phyloP scores from a whole-genome alignment of 1,139 yeast genomes.

The Yamadazyma trypodendri region DNA sequence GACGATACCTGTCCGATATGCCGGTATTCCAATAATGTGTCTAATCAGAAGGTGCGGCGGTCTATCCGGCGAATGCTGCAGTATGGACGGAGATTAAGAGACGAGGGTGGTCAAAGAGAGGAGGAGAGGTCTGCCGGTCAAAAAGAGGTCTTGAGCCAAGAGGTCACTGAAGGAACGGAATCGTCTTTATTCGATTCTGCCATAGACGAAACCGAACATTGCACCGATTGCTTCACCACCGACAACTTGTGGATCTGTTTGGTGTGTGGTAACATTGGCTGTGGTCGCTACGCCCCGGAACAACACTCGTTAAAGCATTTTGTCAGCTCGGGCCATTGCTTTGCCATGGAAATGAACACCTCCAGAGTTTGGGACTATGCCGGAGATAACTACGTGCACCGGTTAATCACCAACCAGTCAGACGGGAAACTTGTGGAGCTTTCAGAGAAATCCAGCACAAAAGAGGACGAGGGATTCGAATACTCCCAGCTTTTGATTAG shows the following conservation, averaged over 20 bases:
- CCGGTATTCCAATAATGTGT: constrained; percentile 60
- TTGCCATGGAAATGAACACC: constrained; percentile 83
- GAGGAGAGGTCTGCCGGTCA: no score
- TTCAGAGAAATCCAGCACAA: constrained; percentile 31
- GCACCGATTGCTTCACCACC: constrained; percentile 34
- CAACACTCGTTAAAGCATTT: constrained; percentile 88
- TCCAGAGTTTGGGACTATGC: constrained; percentile 97
- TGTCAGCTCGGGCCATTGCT: constrained; percentile 77
- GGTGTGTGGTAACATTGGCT: constrained; percentile 48
- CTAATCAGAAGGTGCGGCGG: constrained; percentile 37
- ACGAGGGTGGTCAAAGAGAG: no score
- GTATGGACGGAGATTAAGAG: constrained; percentile 14
- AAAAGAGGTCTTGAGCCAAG: no score
- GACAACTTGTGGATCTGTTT: constrained; percentile 45
- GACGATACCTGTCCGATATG: constrained; percentile 94
- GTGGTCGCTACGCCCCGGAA: constrained; percentile 66
- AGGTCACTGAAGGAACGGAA: no score
- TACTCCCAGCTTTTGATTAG: constrained; percentile 76
- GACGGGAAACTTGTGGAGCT: constrained; percentile 85
- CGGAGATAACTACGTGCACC: constrained; percentile 87
- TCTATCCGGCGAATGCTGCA: constrained; percentile 36
- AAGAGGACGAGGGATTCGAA: constrained; percentile 62
- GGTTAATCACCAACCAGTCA: constrained; percentile 77
- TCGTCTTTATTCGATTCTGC: constrained; percentile 6
- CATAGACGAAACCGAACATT: constrained; percentile 24